Evolutionary conservation across 2,329 filamentous ascomycete species (phyloP).

Genomic region (Aureobasidium mangrovei): DNA sequence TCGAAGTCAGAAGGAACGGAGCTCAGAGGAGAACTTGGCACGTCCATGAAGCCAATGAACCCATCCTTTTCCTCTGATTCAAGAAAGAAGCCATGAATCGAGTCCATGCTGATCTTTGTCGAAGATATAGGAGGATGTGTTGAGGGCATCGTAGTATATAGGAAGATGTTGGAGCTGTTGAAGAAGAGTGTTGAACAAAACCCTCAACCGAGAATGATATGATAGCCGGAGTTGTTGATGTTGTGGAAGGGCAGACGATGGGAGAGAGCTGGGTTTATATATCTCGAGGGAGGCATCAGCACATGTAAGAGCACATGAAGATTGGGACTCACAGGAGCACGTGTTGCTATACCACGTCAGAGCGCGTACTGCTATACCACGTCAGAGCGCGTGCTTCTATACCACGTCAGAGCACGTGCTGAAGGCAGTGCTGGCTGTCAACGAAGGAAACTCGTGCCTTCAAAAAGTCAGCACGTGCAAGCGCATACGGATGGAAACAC

Average conservation of each 20-base stretch:
- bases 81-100: slow-evolving; percentile 2
- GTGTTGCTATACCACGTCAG: too few relatives aligned
- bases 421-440: too few relatives aligned
- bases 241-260: not conserved
- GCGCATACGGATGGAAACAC: not conserved
- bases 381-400: too few relatives aligned
- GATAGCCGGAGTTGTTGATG: not conserved
- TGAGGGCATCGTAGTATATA: too few relatives aligned
- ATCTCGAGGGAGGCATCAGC: not conserved
- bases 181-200: too few relatives aligned
- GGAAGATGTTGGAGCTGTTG: too few relatives aligned
- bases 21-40: slow-evolving; percentile 7
- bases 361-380: too few relatives aligned
- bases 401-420: too few relatives aligned
- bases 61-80: not conserved
- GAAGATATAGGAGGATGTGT: too few relatives aligned
- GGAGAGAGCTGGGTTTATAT: not conserved
- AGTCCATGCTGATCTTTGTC: not conserved
- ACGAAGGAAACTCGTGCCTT: not conserved
- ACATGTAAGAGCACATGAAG: too few relatives aligned
- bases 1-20: slow-evolving; percentile 9
- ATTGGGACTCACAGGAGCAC: too few relatives aligned
- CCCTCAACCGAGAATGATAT: too few relatives aligned
- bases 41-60: not conserved
- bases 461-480: not conserved